A percentile compares a stretch with the other conserved stretches of the same genome.
These are phyloP conservation scores for Grifola frondosa DNA, from an alignment of 1,284 basidiomycete genomes.

Conservation along the genomic window DNA sequence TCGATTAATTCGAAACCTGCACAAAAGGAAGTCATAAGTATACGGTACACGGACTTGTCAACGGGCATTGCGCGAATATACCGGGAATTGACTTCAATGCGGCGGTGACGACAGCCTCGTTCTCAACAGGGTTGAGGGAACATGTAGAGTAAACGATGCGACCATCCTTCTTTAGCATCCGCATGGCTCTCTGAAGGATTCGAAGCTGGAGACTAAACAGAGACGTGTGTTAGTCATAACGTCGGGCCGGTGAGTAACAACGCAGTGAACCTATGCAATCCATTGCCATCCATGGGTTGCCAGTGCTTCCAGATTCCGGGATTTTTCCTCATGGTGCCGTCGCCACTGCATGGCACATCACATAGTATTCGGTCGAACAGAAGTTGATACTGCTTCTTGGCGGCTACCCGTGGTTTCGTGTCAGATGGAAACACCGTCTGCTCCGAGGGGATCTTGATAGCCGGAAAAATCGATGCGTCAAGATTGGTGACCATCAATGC, in stretches of 20 bases:
- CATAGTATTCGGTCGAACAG: conserved; percentile 93
- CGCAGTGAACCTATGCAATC: conserved; percentile 73
- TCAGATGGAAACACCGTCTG: conserved; percentile 26
- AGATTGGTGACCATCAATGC: conserved; percentile 95
- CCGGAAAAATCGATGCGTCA: conserved; percentile 89
- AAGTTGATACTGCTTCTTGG: conserved; percentile 45
- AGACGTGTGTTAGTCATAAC: background rate
- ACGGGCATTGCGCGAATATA: conserved; percentile 38
- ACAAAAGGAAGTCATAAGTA: background rate
- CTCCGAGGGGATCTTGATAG: conserved; percentile 57
- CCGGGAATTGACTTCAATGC: conserved; percentile 75
- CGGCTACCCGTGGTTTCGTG: conserved; percentile 26
- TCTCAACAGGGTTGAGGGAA: conserved; percentile 96
- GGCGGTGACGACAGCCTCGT: conserved; percentile 93
- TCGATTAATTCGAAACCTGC: conserved; percentile 82
- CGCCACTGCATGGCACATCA: conserved; percentile 97
- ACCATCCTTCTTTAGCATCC: conserved; percentile 83
- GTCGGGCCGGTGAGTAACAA: background rate
- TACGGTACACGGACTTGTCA: too few species aligned
- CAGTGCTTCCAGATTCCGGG: conserved; percentile 94
- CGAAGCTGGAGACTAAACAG: conserved; percentile 79
- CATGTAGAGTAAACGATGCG: conserved; percentile 98
- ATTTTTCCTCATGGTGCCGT: conserved; percentile 96
- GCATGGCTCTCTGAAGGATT: conserved; percentile 91
- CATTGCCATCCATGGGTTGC: conserved; percentile 88